Conservation (phyloP, 2,329 filamentous ascomycete genomes). For the Thelonectria discophora region DNA sequence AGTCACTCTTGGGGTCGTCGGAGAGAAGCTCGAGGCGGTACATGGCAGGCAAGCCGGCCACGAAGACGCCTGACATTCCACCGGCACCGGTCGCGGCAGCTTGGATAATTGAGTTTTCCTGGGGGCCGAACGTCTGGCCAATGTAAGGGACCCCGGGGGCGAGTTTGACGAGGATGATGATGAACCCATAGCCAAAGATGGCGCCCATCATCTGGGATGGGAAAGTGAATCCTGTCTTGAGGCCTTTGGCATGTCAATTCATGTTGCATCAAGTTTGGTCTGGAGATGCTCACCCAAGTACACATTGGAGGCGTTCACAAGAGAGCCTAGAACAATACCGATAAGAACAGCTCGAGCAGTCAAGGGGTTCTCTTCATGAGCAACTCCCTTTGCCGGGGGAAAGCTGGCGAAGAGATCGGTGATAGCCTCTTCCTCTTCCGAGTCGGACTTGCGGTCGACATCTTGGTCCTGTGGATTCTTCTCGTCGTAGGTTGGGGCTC, state of each 20-base stretch:
- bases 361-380: slow-evolving; percentile 58
- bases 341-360: slow-evolving; percentile 64
- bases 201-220: slow-evolving; percentile 59
- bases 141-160: slow-evolving; percentile 60
- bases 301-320: slow-evolving; percentile 70
- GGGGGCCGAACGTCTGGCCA: slow-evolving; percentile 65
- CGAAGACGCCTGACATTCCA: slow-evolving; percentile 65
- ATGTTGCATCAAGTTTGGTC: not conserved
- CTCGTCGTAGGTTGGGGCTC: slow-evolving; percentile 19
- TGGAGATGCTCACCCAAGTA: slow-evolving; percentile 59
- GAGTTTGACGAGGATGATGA: slow-evolving; percentile 61
- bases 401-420: slow-evolving; percentile 53
- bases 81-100: slow-evolving; percentile 68
- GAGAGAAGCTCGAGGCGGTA: slow-evolving; percentile 63
- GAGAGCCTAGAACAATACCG: slow-evolving; percentile 64
- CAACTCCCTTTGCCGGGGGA: slow-evolving; percentile 51
- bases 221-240: slow-evolving; percentile 63
- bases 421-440: slow-evolving; percentile 43
- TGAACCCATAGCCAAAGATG: slow-evolving; percentile 67
- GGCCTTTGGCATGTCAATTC: slow-evolving; percentile 45
- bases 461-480: slow-evolving; percentile 40
- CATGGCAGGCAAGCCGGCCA: slow-evolving; percentile 67
- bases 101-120: slow-evolving; percentile 70
- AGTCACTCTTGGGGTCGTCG: slow-evolving; percentile 61
- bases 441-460: slow-evolving; percentile 41